phyloP scores from a whole-genome alignment of 768 basidiomycete species.

The Amanita inopinata region DNA sequence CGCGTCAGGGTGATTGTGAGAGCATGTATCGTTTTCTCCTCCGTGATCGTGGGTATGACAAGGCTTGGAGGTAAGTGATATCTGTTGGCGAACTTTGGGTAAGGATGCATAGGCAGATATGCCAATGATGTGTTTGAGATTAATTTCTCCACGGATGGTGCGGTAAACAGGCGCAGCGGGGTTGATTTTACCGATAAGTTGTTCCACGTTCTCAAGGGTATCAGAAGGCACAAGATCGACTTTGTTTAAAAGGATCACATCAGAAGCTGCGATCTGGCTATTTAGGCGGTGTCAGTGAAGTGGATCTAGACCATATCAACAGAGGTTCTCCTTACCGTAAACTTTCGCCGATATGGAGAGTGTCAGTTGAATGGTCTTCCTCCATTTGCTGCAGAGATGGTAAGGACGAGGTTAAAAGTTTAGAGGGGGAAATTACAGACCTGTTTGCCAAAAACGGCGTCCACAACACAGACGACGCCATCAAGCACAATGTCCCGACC shows the following conservation, averaged over 20 bases:
- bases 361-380: slow-evolving; percentile 57
- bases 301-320: not conserved
- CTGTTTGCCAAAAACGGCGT: slow-evolving; percentile 69
- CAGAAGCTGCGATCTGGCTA: slow-evolving; percentile 90
- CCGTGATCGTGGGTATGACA: slow-evolving; percentile 9
- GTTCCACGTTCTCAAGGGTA: slow-evolving; percentile 39
- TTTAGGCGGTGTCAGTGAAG: not conserved
- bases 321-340: slow-evolving; percentile 43
- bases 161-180: slow-evolving; percentile 66
- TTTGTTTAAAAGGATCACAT: slow-evolving; percentile 91
- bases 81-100: not conserved
- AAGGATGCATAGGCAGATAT: slow-evolving; percentile 58
- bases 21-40: slow-evolving; percentile 16
- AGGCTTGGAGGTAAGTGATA: not conserved
- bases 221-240: slow-evolving; percentile 54
- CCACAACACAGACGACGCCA: slow-evolving; percentile 88
- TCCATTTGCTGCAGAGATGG: slow-evolving; percentile 65
- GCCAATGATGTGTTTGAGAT: slow-evolving; percentile 67
- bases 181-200: slow-evolving; percentile 66
- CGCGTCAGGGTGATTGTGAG: slow-evolving; percentile 27
- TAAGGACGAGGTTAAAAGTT: slow-evolving; percentile 7
- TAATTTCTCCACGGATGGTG: slow-evolving; percentile 65
- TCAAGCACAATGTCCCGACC: slow-evolving; percentile 70
- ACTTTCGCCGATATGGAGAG: slow-evolving; percentile 53
- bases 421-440: slow-evolving; percentile 14